Base-by-base conservation (phyloP, 441 rosid genomes). In the Corymbia calophylla region DNA sequence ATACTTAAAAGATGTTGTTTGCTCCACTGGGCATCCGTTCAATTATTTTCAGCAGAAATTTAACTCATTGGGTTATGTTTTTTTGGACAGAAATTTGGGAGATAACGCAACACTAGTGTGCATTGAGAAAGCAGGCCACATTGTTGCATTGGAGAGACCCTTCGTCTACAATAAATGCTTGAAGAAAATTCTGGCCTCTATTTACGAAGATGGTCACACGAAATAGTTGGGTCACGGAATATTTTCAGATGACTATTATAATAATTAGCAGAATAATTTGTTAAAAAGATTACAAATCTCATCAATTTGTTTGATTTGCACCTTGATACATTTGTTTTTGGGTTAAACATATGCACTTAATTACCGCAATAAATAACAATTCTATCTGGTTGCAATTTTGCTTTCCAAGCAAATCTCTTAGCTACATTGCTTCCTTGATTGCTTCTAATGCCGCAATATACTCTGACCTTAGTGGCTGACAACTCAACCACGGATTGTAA, bases 61-160 rank as follows among this genome's bases (percentile, higher is more conserved):
- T 77, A 51, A 77, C 84, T 53, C 31, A 19, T 48, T 11, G 12
- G 19, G 29, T 55, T 29, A n/a, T 51, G 18, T 44, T 48, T 15
- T 32, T 44, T 44, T 31, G 58, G 31, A 86, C 89, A 92, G 94
- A 66, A 90, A 87, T 19, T 25, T 91, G 21, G 92, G 92, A 53
- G 90, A 92, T 73, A 90, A 60, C 21, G 93, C 94, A 32, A 90
- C 87, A 2, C 14, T 92, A 55, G 82, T 86, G 31, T 27, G 12
- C 53, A 89, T 94, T 60, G 90, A 90, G 73, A 90, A 91, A 62
- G 90, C 95, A 19, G 94, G 93, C 9, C 94, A 94, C 81, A 32
- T 92, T 9, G 92, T 82, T 68, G 81, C 84, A 39, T 0, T 88
- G 23, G 94, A 93, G 60, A 77, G 95, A 14, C 94, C 94, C 3